phyloP scores from a whole-genome alignment of 1,139 yeast genomes.

The Geotrichum bryndzae region DNA sequence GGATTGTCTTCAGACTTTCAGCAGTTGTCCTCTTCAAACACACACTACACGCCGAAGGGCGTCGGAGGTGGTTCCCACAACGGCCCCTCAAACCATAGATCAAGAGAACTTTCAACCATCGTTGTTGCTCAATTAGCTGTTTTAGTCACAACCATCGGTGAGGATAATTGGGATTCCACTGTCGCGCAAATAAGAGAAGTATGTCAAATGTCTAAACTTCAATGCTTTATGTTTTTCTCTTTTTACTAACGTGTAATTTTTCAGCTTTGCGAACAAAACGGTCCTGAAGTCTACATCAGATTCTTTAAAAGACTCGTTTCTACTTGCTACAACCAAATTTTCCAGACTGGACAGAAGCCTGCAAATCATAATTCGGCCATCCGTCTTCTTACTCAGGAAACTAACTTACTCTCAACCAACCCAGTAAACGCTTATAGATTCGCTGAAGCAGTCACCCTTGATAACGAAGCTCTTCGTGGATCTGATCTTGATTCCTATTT shows the following conservation, averaged over 20 bases:
- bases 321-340: constrained; percentile 33
- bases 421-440: constrained; percentile 27
- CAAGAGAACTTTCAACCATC: constrained; percentile 40
- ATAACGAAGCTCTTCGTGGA: constrained; percentile 30
- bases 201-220: constrained; percentile 1
- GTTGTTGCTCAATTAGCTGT: constrained; percentile 50
- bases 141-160: constrained; percentile 43
- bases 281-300: constrained; percentile 34
- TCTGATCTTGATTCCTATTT: constrained; percentile 23
- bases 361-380: constrained; percentile 18
- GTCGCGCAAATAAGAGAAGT: constrained; percentile 44
- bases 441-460: constrained; percentile 27
- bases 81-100: constrained; percentile 10
- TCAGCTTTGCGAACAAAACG: constrained; percentile 38
- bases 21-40: constrained; percentile 10
- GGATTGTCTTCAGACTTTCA: constrained; percentile 12
- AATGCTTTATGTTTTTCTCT: not conserved
- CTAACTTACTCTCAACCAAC: constrained; percentile 24
- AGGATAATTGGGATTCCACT: constrained; percentile 41
- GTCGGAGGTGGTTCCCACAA: constrained; percentile 11
- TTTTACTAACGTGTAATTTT: not conserved
- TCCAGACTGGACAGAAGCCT: constrained; percentile 29
- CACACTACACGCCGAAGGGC: constrained; percentile 14
- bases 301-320: constrained; percentile 36
- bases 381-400: constrained; percentile 23